Evolutionary conservation across 192 early-diverging fungal genomes (phyloP).

Genomic region (Coemansia sp.): DNA sequence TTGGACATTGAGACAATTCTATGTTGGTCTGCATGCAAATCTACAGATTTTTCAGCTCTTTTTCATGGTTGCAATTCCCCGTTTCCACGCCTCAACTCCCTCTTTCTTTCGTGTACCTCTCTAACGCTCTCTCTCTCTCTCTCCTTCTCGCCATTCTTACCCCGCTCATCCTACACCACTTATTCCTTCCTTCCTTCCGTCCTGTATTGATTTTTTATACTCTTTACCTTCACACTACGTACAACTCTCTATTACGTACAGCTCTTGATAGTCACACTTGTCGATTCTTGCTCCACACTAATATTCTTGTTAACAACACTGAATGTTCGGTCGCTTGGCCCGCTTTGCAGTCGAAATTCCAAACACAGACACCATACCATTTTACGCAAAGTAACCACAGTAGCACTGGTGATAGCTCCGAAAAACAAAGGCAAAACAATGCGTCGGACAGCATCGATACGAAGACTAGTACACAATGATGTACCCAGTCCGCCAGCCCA

Average conservation of each 20-base stretch:
- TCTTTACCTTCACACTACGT: neutral
- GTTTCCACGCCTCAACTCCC: neutral
- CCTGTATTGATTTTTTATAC: neutral
- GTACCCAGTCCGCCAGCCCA: neutral
- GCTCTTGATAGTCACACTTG: too few relatives aligned
- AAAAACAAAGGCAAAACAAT: neutral
- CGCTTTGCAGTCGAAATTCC: too few relatives aligned
- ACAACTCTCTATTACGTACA: too few relatives aligned
- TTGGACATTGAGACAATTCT: too few relatives aligned
- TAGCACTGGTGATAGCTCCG: too few relatives aligned
- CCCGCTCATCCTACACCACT: neutral
- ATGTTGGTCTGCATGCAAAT: too few relatives aligned
- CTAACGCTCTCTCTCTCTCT: neutral
- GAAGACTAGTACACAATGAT: neutral
- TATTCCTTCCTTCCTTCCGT: neutral
- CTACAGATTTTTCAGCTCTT: neutral
- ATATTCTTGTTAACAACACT: too few relatives aligned
- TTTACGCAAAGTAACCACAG: too few relatives aligned
- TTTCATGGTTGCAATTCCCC: constrained; percentile 11
- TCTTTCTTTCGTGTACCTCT: constrained; percentile 1
- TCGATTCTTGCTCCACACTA: too few relatives aligned
- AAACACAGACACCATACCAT: too few relatives aligned
- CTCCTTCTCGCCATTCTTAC: neutral
- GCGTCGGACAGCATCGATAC: neutral
- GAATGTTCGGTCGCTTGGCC: too few relatives aligned